phyloP scores from a whole-genome alignment of 2,329 filamentous ascomycete genomes.

The Aspergillus japonicus region DNA sequence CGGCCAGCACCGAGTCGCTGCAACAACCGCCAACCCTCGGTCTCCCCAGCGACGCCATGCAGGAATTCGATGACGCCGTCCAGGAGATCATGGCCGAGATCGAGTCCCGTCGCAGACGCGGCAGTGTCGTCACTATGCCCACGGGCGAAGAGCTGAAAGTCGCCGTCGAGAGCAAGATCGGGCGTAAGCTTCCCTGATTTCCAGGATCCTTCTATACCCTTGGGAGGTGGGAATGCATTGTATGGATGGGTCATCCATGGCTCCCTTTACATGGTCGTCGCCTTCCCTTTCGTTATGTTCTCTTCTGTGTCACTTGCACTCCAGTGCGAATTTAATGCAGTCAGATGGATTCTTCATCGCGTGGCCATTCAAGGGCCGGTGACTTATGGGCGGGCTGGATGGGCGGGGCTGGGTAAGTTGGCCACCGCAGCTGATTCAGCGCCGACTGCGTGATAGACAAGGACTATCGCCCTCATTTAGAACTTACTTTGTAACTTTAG shows the following conservation, averaged over 20 bases:
- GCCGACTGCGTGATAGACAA: too few species aligned
- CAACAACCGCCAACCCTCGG: slow-evolving; percentile 67
- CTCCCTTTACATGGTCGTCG: background rate
- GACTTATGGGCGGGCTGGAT: too few species aligned
- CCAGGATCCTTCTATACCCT: background rate
- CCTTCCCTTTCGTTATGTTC: background rate
- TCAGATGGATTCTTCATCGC: too few species aligned
- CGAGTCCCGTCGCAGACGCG: slow-evolving; percentile 55
- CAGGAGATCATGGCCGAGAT: slow-evolving; percentile 73
- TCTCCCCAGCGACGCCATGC: slow-evolving; percentile 71
- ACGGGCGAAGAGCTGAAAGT: slow-evolving; percentile 52
- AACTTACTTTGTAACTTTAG: too few species aligned
- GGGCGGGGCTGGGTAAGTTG: too few species aligned
- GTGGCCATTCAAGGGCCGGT: too few species aligned
- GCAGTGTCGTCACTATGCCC: slow-evolving; percentile 46
- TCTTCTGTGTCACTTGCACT: too few species aligned
- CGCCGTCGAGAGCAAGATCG: slow-evolving; percentile 52
- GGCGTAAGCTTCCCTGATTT: slow-evolving; percentile 43
- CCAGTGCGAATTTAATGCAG: too few species aligned
- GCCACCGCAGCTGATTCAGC: too few species aligned
- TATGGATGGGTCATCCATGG: background rate
- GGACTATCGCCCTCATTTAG: too few species aligned
- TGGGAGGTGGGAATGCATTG: background rate
- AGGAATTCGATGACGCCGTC: slow-evolving; percentile 75
- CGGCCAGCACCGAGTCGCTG: slow-evolving; percentile 59